Conservation (phyloP, 345 rosid species). For the Geranium rotundifolium region DNA sequence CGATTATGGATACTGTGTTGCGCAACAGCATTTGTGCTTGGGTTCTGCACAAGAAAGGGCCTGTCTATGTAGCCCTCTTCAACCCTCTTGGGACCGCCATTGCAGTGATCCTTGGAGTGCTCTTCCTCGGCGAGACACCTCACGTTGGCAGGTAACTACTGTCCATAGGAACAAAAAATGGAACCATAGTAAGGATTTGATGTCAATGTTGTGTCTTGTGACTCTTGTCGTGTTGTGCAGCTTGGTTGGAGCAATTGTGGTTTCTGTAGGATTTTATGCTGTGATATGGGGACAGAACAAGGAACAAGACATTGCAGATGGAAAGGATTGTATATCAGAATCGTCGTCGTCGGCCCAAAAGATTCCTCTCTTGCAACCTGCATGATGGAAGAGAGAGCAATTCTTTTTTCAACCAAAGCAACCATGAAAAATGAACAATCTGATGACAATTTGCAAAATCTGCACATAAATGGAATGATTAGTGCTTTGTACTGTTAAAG, state of each 20-base stretch:
- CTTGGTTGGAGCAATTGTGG: conserved; percentile 13
- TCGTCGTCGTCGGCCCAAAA: neutral
- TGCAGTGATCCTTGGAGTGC: conserved; percentile 36
- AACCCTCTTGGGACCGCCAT: conserved; percentile 41
- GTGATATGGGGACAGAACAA: conserved; percentile 32
- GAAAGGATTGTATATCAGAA: neutral
- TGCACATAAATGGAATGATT: no score
- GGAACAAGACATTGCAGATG: conserved; percentile 10
- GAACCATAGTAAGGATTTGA: no score
- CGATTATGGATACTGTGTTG: conserved; percentile 31
- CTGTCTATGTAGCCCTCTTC: conserved; percentile 51
- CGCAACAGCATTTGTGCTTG: conserved; percentile 19
- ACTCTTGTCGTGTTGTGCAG: conserved; percentile 1
- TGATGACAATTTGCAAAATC: no score
- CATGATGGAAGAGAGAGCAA: neutral
- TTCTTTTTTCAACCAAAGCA: no score
- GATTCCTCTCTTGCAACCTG: neutral
- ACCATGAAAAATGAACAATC: no score
- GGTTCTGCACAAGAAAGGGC: conserved; percentile 45
- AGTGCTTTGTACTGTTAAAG: no score
- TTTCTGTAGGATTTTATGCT: conserved; percentile 20
- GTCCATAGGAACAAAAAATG: no score
- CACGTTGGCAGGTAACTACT: conserved; percentile 7
- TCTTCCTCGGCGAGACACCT: conserved; percentile 39
- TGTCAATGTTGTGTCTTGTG: no score